Base-by-base conservation (phyloP, 2,329 filamentous ascomycete species). In the Diplodia corticola region DNA sequence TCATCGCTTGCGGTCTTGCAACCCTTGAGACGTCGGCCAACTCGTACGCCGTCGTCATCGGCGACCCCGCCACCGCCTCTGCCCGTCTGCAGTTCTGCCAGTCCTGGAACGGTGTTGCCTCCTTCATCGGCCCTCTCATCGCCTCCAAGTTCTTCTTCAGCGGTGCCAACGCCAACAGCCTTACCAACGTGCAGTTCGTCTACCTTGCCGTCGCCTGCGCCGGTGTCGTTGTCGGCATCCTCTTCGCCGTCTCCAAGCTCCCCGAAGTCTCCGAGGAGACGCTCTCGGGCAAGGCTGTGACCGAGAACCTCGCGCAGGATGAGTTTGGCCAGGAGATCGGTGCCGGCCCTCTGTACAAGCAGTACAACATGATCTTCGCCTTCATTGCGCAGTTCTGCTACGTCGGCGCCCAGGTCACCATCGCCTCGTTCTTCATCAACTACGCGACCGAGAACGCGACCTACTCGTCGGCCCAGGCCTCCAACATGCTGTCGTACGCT, bases 291-390 rank as follows among this genome's bases (percentile, higher is more conserved):
- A 73, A 72, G 15, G 67, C 74, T 30, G 74, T 73, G 65, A 64
- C 73, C 66, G 67, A 33, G 10, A 60, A 60, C 37, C 74, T 69
- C 46, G 67, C 65, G 30, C 65, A 72, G 28, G 76, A 74, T 49
- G 63, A 70, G 22, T 71, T 75, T 61, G 75, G 76, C 63, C 61
- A 71, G n/a, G 69, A 73, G 60, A 71, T 76, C 64, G 70, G 69
- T 74, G 69, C 72, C 60, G 75, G 71, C 40, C 75, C 76, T 17
- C 69, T 78, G 37, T 75, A 74, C 73, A 78, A 77, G 73, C 75
- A 78, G 70, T 78, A 74, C 72, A 78, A 77, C 73, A 76, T 78
- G 74, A 73, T 78, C 69, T 76, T 73, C 67, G 77, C 74, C 40
- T 76, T 78, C 71, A 63, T 74, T 37, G 75, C 77, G 5, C 72